A percentile compares a stretch with the other conserved stretches of the same genome.
Conservation (phyloP, 2,329 filamentous ascomycete species). For the Paecilomyces dactylethromorphus region DNA sequence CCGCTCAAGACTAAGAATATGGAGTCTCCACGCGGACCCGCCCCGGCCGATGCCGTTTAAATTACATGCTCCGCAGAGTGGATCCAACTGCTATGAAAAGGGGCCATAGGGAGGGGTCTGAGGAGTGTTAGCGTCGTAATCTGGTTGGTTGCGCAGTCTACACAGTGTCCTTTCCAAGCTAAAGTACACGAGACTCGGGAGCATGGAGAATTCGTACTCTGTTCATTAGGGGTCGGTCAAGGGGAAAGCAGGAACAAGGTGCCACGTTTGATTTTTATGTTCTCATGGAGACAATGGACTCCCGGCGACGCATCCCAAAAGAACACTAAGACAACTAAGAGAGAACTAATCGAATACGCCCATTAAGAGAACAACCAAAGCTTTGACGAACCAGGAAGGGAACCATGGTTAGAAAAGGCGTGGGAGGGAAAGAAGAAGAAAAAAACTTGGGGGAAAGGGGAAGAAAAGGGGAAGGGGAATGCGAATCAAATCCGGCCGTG, state of each 20-base stretch:
- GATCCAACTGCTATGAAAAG: neutral
- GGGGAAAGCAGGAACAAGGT: neutral
- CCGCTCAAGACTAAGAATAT: neutral
- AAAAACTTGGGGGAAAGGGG: neutral
- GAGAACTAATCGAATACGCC: neutral
- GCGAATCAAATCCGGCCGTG: neutral
- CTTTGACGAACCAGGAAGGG: neutral
- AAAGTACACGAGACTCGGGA: neutral
- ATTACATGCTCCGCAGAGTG: neutral
- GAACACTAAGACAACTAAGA: neutral
- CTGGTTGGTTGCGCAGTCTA: neutral
- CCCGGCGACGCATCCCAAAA: neutral
- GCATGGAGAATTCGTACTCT: neutral
- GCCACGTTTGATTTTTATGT: neutral
- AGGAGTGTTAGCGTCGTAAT: neutral
- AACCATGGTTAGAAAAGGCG: neutral
- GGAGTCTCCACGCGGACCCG: neutral
- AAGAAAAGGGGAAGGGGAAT: neutral
- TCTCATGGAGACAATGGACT: neutral
- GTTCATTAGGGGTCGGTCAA: neutral
- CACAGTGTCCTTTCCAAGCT: neutral
- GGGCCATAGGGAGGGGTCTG: neutral
- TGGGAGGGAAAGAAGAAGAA: neutral
- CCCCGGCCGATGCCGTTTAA: neutral
- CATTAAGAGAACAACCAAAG: neutral